A percentile compares a stretch with the other conserved stretches of the same genome.
These are phyloP conservation scores for Anthostomella pinea DNA, from an alignment of 2,329 filamentous ascomycete species.

Conservation along the genomic window DNA sequence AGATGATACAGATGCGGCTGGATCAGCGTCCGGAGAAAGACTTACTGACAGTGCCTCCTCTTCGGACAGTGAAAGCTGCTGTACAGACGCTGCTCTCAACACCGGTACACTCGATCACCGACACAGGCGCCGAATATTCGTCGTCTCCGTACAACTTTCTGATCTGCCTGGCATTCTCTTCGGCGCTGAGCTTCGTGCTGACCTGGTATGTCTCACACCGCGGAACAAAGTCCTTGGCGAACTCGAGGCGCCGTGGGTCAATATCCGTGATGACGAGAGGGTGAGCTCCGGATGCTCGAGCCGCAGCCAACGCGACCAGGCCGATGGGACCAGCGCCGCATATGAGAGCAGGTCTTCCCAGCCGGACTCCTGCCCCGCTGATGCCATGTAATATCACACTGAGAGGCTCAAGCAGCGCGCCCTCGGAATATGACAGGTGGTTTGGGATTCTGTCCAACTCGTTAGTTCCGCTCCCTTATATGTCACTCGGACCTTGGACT, in stretches of 20 bases:
- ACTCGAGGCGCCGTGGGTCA: slow-evolving; percentile 52
- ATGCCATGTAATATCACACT: slow-evolving; percentile 63
- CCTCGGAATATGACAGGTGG: slow-evolving; percentile 54
- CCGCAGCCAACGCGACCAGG: slow-evolving; percentile 54
- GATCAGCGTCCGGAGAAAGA: slow-evolving; percentile 5
- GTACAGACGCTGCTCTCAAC: slow-evolving; percentile 62
- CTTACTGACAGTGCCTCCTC: slow-evolving; percentile 53
- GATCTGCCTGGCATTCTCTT: slow-evolving; percentile 51
- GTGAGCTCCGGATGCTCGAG: slow-evolving; percentile 60
- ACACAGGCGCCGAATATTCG: slow-evolving; percentile 56
- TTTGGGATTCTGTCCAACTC: slow-evolving; percentile 42
- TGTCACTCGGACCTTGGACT: neutral
- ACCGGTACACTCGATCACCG: slow-evolving; percentile 64
- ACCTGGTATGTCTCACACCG: slow-evolving; percentile 53
- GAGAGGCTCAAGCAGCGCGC: slow-evolving; percentile 62
- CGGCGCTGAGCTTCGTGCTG: slow-evolving; percentile 39
- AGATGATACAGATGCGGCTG: neutral
- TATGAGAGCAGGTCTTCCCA: slow-evolving; percentile 55
- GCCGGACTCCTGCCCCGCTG: slow-evolving; percentile 46
- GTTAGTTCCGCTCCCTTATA: slow-evolving; percentile 6
- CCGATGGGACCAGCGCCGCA: slow-evolving; percentile 65
- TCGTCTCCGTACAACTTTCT: slow-evolving; percentile 47
- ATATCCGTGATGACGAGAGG: slow-evolving; percentile 64
- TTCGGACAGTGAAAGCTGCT: slow-evolving; percentile 53
- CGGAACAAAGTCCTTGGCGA: slow-evolving; percentile 57